Conservation (phyloP, 2,329 filamentous ascomycete species). For the Onygenales sp. region DNA sequence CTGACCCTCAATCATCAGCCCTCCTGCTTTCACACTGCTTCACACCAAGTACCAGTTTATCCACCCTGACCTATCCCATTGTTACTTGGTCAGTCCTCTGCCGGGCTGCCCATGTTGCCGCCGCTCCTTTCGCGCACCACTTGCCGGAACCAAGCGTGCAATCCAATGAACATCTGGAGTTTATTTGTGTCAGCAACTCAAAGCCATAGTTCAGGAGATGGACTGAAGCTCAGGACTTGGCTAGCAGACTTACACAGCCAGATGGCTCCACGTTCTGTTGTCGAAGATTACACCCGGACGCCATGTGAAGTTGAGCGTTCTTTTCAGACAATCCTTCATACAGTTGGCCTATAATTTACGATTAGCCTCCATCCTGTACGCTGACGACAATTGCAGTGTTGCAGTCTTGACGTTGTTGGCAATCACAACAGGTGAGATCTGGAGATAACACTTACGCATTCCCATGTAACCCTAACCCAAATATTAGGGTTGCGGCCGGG, state of each 20-base stretch:
- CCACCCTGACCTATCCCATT: neutral
- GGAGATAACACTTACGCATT: neutral
- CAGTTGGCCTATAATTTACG: neutral
- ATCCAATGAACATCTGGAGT: neutral
- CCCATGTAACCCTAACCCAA: neutral
- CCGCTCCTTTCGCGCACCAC: neutral
- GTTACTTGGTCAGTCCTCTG: neutral
- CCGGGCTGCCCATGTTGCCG: neutral
- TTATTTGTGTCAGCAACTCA: neutral
- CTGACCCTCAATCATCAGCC: too few relatives aligned
- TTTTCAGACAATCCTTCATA: neutral
- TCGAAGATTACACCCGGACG: constrained; percentile 6
- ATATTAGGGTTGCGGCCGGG: neutral
- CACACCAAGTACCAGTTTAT: too few relatives aligned
- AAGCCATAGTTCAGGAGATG: neutral
- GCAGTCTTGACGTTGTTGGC: neutral
- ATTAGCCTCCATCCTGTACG: neutral
- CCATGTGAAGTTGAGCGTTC: neutral
- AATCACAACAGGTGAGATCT: neutral
- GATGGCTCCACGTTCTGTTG: neutral
- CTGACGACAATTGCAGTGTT: neutral
- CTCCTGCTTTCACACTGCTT: too few relatives aligned
- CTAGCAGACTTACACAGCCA: neutral
- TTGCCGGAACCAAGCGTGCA: neutral
- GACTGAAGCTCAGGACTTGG: neutral